Base-by-base conservation (phyloP, 306 rosid genomes). In the Quercus berberidifolia region DNA sequence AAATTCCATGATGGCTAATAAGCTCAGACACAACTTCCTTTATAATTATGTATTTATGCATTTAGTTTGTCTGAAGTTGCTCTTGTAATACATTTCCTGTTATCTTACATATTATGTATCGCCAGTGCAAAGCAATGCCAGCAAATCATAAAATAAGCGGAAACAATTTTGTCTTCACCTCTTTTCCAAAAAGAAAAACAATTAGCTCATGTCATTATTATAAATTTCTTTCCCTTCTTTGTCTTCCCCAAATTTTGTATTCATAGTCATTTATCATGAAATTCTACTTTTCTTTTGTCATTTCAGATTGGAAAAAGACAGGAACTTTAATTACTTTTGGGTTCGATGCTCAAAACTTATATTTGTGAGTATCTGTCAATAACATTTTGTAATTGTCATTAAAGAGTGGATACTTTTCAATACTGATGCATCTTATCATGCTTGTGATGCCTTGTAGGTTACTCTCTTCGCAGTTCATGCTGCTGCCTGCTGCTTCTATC, bases 221-320 rank as follows among this genome's bases (percentile, higher is more conserved):
- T 5, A 19, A 30, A 26, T 56, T 4, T 14, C 3, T 19, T 1
- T 55, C 18, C 11, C 46, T 33, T 17, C 5, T 28, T 26, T 51
- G 11, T 30, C 63, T 11, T 62, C 56, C 59, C 71, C 8, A 67
- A 12, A 31, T 67, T 67, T 33, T 18, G 6, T 67, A 31, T 30
- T 20, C 30, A 30, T 14, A 15, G 74, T 17, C n/a, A 51, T 78
- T 72, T 73, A 79, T 74, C 15, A 71, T 21, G 49, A 28, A 41
- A 28, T 25, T 68, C 46, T 35, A 26, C 33, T 20, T 26, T 41
- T 52, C 75, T 83, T 83, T 19, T 43, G 58, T 71, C 79, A 15
- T 79, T 54, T 33, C 85, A 92, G 98, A 80, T 82, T 94, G 86
- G 98, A 94, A 55, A 94, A 94, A 75, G 96, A 94, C 81, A 88